These are phyloP conservation scores for Fonsecaea pugnacius DNA, from an alignment of 2,329 filamentous ascomycete genomes.

Conservation along the genomic window DNA sequence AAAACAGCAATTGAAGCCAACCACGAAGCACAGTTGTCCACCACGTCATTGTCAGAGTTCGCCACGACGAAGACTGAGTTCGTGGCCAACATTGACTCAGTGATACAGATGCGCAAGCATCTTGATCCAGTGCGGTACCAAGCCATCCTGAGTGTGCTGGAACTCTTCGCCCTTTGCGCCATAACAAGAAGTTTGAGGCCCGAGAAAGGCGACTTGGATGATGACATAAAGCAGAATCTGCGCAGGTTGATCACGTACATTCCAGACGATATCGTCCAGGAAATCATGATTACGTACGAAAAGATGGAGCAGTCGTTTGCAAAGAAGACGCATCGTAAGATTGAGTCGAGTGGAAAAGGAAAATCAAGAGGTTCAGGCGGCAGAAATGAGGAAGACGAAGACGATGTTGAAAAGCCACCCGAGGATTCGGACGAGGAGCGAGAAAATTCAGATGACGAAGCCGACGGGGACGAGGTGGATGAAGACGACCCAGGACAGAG, in stretches of 20 bases:
- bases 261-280: slow-evolving; percentile 62
- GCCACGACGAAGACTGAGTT: slow-evolving; percentile 64
- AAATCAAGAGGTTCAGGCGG: slow-evolving; percentile 14
- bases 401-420: slow-evolving; percentile 38
- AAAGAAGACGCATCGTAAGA: slow-evolving; percentile 60
- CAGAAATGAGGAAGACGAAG: slow-evolving; percentile 28
- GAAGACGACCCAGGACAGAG: slow-evolving; percentile 33
- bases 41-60: slow-evolving; percentile 69
- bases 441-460: slow-evolving; percentile 70
- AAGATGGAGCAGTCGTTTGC: slow-evolving; percentile 76
- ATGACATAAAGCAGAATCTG: slow-evolving; percentile 60
- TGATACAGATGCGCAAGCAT: slow-evolving; percentile 58
- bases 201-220: slow-evolving; percentile 39
- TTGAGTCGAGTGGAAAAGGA: slow-evolving; percentile 33
- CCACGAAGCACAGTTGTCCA: slow-evolving; percentile 62
- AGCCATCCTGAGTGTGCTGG: slow-evolving; percentile 76
- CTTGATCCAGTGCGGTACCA: slow-evolving; percentile 79
- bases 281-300: slow-evolving; percentile 77
- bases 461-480: slow-evolving; percentile 82
- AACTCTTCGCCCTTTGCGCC: slow-evolving; percentile 79
- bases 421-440: slow-evolving; percentile 58
- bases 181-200: slow-evolving; percentile 63
- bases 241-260: slow-evolving; percentile 71
- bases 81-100: slow-evolving; percentile 53
- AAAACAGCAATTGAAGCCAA: slow-evolving; percentile 58